Evolutionary conservation across 306 rosid genomes (phyloP).

Genomic region (Nissolia schottii): DNA sequence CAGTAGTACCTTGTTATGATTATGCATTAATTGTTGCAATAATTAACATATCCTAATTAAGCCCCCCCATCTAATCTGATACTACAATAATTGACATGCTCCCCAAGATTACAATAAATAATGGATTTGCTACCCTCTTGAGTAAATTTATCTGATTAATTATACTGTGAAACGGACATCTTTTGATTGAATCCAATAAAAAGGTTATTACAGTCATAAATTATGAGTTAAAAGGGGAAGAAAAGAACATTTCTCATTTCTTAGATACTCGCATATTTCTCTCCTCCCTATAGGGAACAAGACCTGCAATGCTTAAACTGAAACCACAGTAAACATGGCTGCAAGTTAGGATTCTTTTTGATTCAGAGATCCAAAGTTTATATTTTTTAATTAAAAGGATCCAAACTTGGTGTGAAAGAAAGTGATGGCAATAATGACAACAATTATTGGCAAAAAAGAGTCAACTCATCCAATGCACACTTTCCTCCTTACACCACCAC

Average conservation of each 20-base stretch:
- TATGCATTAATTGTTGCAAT: background rate
- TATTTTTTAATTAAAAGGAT: background rate
- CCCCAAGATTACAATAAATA: too few species aligned
- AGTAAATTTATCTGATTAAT: too few species aligned
- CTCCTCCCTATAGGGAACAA: background rate
- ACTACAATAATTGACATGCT: background rate
- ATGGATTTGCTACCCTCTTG: too few species aligned
- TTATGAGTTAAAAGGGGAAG: too few species aligned
- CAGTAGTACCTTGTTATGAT: background rate
- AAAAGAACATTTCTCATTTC: too few species aligned
- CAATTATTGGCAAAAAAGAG: constrained; percentile 23
- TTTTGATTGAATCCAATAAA: too few species aligned
- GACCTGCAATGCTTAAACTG: background rate
- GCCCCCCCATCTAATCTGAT: constrained; percentile 1
- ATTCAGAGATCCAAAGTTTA: constrained; percentile 19
- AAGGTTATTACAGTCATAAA: too few species aligned
- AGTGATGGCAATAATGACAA: constrained; percentile 29
- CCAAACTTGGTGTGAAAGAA: constrained; percentile 4
- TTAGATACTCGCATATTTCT: background rate
- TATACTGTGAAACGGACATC: too few species aligned
- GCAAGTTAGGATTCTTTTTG: constrained; percentile 18
- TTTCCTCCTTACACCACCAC: background rate
- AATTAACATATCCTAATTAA: background rate
- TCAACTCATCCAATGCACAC: constrained; percentile 17
- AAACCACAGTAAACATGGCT: constrained; percentile 8